Evolutionary conservation across 2,329 filamentous ascomycete genomes (phyloP).

Genomic region (Fusarium gaditjirri): DNA sequence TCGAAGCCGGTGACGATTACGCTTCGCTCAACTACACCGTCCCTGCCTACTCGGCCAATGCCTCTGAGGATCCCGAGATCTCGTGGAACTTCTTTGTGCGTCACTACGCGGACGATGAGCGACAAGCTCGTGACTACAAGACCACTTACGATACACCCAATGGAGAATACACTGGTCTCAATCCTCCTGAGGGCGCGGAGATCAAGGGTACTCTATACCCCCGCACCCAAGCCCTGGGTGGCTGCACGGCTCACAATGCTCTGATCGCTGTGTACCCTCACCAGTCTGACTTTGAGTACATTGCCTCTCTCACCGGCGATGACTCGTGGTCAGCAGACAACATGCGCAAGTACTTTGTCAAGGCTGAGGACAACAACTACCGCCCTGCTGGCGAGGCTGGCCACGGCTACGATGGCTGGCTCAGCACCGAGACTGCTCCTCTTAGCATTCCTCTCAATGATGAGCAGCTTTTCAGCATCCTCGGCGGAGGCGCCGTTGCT

Average conservation of each 20-base stretch:
- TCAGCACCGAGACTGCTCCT: slow-evolving; percentile 32
- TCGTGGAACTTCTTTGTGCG: slow-evolving; percentile 73
- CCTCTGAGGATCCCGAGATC: slow-evolving; percentile 65
- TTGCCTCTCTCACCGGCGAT: slow-evolving; percentile 69
- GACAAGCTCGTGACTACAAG: slow-evolving; percentile 67
- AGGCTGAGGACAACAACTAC: slow-evolving; percentile 67
- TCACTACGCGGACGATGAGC: slow-evolving; percentile 65
- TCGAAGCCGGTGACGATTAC: slow-evolving; percentile 71
- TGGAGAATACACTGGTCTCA: slow-evolving; percentile 61
- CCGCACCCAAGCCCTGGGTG: slow-evolving; percentile 58
- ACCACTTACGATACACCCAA: slow-evolving; percentile 64
- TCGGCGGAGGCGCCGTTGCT: slow-evolving; percentile 22
- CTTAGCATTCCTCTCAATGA: slow-evolving; percentile 31
- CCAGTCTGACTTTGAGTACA: slow-evolving; percentile 67
- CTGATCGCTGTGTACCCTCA: slow-evolving; percentile 68
- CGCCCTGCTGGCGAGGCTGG: slow-evolving; percentile 16
- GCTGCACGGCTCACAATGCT: slow-evolving; percentile 69
- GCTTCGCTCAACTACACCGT: slow-evolving; percentile 62
- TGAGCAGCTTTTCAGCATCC: slow-evolving; percentile 27
- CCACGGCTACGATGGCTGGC: slow-evolving; percentile 41
- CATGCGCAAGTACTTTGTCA: slow-evolving; percentile 69
- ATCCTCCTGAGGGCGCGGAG: slow-evolving; percentile 53
- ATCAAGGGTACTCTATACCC: slow-evolving; percentile 60
- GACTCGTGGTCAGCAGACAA: slow-evolving; percentile 65
- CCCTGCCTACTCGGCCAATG: slow-evolving; percentile 63